phyloP scores from a whole-genome alignment of 2,329 filamentous ascomycete species.

The Coniochaeta prunicola region DNA sequence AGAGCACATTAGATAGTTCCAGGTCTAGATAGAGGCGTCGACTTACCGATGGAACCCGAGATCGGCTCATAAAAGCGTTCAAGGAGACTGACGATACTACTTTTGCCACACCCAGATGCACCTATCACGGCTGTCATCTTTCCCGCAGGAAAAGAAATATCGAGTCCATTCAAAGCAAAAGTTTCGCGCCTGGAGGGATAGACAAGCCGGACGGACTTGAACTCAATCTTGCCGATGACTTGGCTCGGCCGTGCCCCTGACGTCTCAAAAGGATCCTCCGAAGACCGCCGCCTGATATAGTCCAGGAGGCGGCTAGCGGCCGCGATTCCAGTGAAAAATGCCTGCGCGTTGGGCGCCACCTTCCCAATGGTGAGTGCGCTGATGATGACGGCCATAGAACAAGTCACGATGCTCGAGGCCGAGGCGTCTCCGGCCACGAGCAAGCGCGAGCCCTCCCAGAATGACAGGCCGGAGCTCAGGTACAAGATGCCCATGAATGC shows the following conservation, averaged over 20 bases:
- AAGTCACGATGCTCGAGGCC: constrained; percentile 67
- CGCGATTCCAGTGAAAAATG: constrained; percentile 73
- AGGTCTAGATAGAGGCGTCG: too few species aligned
- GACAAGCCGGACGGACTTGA: constrained; percentile 16
- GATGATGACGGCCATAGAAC: constrained; percentile 83
- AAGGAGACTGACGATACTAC: constrained; percentile 32
- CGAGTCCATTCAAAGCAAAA: constrained; percentile 24
- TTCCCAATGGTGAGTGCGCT: constrained; percentile 86
- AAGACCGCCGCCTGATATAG: not conserved
- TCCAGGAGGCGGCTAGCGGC: constrained; percentile 60
- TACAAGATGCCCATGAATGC: constrained; percentile 76
- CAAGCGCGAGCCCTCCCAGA: constrained; percentile 77
- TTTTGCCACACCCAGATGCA: constrained; percentile 35
- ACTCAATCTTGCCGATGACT: not conserved
- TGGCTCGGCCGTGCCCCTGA: not conserved
- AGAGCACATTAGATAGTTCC: too few species aligned
- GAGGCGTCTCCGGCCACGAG: constrained; percentile 56
- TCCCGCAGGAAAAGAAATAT: constrained; percentile 12
- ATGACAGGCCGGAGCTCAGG: constrained; percentile 78
- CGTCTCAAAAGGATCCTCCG: not conserved
- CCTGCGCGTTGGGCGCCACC: constrained; percentile 73
- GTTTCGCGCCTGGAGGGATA: constrained; percentile 22
- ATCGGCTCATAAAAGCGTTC: constrained; percentile 30
- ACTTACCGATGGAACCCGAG: not conserved
- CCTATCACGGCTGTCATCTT: constrained; percentile 31